Conservation (phyloP, 768 basidiomycete genomes). For the Phallus indusiatus region DNA sequence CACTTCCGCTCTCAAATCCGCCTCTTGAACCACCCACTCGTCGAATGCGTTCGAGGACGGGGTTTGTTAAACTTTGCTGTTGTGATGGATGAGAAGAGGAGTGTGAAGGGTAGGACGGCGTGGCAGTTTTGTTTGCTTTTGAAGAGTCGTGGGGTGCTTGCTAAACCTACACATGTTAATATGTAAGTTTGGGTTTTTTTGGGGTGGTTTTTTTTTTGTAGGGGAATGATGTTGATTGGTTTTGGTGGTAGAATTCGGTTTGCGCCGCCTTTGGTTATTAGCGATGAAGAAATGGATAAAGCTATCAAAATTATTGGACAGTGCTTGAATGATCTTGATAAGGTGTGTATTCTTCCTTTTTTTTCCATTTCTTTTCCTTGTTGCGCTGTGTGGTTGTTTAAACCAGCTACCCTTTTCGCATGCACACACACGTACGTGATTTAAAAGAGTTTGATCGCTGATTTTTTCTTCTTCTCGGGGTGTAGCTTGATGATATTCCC, state of each 20-base stretch:
- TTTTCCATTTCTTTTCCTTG: background rate
- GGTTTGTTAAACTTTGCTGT: conserved; percentile 94
- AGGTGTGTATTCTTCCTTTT: conserved; percentile 32
- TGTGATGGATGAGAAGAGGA: conserved; percentile 80
- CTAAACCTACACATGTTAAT: conserved; percentile 94
- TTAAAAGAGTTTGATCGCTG: too few relatives aligned
- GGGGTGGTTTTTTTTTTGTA: too few relatives aligned
- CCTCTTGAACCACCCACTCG: too few relatives aligned
- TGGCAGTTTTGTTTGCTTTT: conserved; percentile 94
- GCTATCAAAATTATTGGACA: conserved; percentile 70
- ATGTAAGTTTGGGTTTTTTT: conserved; percentile 48
- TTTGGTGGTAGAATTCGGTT: conserved; percentile 69
- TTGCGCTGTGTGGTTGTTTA: background rate
- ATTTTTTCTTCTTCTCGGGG: too few relatives aligned
- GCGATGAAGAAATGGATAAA: conserved; percentile 21
- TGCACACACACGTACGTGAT: too few relatives aligned
- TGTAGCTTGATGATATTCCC: conserved; percentile 47
- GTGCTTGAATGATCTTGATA: conserved; percentile 72
- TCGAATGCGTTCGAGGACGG: too few relatives aligned
- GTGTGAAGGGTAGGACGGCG: conserved; percentile 68
- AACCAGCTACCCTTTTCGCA: too few relatives aligned
- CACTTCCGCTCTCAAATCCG: too few relatives aligned
- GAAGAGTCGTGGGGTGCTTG: conserved; percentile 85
- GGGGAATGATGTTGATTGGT: too few relatives aligned
- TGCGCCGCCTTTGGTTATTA: conserved; percentile 90